phyloP scores from a whole-genome alignment of 169 alveolate genomes.

The Besnoitia besnoiti region DNA sequence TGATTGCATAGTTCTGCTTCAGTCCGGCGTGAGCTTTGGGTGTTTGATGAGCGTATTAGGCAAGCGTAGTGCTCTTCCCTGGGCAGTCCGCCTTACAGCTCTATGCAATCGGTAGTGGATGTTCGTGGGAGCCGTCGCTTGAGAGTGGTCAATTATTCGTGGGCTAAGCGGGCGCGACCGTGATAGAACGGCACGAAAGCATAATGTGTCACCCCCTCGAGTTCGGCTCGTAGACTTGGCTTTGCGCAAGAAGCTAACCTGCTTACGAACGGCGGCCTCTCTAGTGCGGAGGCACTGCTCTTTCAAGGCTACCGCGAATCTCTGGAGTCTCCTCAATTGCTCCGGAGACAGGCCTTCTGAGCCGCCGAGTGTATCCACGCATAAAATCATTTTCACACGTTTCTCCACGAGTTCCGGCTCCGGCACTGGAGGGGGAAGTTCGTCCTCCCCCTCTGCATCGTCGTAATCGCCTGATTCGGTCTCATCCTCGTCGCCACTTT shows the following conservation, averaged over 20 bases:
- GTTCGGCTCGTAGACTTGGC: too few species aligned
- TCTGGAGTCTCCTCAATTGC: neutral
- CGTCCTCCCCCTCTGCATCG: neutral
- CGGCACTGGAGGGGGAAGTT: neutral
- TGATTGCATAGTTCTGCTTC: too few species aligned
- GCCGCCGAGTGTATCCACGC: conserved; percentile 27
- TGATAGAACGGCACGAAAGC: too few species aligned
- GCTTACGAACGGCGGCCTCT: conserved; percentile 14
- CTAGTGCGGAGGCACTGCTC: conserved; percentile 10
- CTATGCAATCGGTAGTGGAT: too few species aligned
- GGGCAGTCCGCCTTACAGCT: too few species aligned
- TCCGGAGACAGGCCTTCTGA: neutral
- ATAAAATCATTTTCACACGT: neutral
- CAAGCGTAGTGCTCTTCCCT: too few species aligned
- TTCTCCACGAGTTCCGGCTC: neutral
- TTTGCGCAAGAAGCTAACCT: neutral
- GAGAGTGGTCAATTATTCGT: too few species aligned
- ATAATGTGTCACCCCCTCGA: too few species aligned
- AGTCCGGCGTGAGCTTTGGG: too few species aligned
- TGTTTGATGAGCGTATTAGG: too few species aligned
- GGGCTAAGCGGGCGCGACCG: too few species aligned
- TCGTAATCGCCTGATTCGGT: neutral
- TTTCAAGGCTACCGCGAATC: neutral
- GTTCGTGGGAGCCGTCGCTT: too few species aligned
- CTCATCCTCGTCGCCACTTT: neutral